phyloP scores from a whole-genome alignment of 176 grass and related monocot genomes.

The Oryza glumipatula region DNA sequence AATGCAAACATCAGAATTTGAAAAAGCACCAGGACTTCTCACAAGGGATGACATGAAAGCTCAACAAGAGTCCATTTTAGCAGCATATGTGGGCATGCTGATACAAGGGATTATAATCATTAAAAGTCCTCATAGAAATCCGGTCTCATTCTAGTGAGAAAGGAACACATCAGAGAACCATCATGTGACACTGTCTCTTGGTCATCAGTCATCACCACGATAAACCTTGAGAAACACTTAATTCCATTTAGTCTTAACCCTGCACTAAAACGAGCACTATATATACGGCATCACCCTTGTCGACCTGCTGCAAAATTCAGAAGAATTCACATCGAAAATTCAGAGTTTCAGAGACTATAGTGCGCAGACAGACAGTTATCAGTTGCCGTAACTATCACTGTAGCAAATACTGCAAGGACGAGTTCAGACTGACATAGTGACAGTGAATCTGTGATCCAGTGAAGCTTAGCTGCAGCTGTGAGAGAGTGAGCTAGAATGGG shows the following conservation, averaged over 20 bases:
- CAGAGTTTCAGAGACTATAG: background rate
- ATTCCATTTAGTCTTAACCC: background rate
- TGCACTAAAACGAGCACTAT: background rate
- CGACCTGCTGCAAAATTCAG: background rate
- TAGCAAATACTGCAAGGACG: constrained; percentile 6
- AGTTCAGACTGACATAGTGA: background rate
- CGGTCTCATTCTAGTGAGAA: constrained; percentile 25
- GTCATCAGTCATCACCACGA: background rate
- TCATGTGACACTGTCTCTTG: constrained; percentile 50
- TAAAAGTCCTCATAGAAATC: background rate
- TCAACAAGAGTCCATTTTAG: constrained; percentile 17
- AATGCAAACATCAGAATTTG: background rate
- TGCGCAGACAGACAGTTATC: background rate
- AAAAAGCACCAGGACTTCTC: background rate
- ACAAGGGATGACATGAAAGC: constrained; percentile 25
- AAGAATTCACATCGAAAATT: background rate
- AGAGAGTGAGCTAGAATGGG: constrained; percentile 10
- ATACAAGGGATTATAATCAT: background rate
- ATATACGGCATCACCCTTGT: constrained; percentile 8
- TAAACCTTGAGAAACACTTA: background rate
- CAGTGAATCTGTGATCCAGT: background rate
- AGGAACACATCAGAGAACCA: constrained; percentile 26
- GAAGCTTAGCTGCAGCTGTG: background rate
- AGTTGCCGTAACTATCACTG: background rate
- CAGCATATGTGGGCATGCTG: background rate